Evolutionary conservation across 202 grass and related monocot genomes (phyloP).

Genomic region (Setaria italica): DNA sequence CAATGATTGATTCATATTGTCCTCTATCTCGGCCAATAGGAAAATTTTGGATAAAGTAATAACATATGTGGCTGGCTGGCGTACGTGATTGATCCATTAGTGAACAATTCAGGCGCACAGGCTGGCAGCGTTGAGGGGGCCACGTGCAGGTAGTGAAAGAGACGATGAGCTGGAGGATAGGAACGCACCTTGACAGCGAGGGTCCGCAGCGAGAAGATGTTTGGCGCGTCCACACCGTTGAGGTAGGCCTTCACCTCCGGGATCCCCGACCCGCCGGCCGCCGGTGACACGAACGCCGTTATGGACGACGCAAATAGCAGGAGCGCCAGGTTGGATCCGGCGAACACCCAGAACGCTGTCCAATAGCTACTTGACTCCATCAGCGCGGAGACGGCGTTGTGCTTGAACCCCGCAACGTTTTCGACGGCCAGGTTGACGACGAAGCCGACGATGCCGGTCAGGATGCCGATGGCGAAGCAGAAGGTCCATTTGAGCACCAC

Average conservation of each 20-base stretch:
- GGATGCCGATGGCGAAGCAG: constrained; percentile 75
- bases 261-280: constrained; percentile 83
- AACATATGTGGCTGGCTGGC: background rate
- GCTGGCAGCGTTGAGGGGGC: background rate
- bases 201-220: constrained; percentile 87
- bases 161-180: constrained; percentile 32
- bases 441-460: constrained; percentile 70
- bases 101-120: too few species aligned
- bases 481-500: constrained; percentile 92
- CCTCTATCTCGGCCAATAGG: background rate
- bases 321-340: constrained; percentile 69
- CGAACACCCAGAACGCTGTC: constrained; percentile 78
- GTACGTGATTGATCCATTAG: background rate
- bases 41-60: background rate
- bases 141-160: constrained; percentile 14
- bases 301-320: constrained; percentile 71
- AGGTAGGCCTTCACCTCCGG: constrained; percentile 97
- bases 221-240: constrained; percentile 95
- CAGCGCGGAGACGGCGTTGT: constrained; percentile 61
- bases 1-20: constrained; percentile 32
- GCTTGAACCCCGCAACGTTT: constrained; percentile 82
- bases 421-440: constrained; percentile 91
- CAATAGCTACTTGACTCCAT: constrained; percentile 78
- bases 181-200: constrained; percentile 87
- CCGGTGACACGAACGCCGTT: constrained; percentile 80